A percentile compares a stretch with the other conserved stretches of the same genome.
Evolutionary conservation across 371 early-diverging fungal genomes (phyloP).

Genomic region (Zopfochytrium polystomum): DNA sequence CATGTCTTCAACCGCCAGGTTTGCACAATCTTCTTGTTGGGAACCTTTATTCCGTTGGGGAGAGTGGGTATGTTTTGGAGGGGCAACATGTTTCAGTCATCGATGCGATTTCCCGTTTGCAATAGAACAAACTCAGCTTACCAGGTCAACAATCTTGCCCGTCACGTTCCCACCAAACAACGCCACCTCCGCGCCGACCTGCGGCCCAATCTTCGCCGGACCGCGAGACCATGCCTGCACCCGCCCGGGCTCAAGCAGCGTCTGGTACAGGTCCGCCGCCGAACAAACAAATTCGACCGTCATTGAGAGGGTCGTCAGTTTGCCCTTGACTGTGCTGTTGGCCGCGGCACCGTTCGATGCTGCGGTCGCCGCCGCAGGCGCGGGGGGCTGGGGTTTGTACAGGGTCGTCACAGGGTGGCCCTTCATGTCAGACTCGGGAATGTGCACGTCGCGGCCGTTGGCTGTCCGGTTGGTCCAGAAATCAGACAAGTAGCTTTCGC

Average conservation of each 20-base stretch:
- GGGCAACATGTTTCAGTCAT: slow-evolving; percentile 2
- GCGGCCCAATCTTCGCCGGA: slow-evolving; percentile 41
- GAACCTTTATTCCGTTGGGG: slow-evolving; percentile 5
- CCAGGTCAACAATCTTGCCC: slow-evolving; percentile 72
- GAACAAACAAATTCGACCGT: slow-evolving; percentile 82
- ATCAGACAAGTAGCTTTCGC: neutral
- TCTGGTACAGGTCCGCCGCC: slow-evolving; percentile 78
- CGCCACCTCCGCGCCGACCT: slow-evolving; percentile 63
- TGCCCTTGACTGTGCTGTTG: slow-evolving; percentile 42
- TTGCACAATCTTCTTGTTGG: slow-evolving; percentile 71
- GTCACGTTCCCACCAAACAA: slow-evolving; percentile 87
- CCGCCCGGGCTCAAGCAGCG: slow-evolving; percentile 69
- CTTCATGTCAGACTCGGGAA: slow-evolving; percentile 55
- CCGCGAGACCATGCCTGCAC: slow-evolving; percentile 79
- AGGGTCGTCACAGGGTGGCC: slow-evolving; percentile 44
- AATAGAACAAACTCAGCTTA: slow-evolving; percentile 19
- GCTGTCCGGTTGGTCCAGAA: slow-evolving; percentile 19
- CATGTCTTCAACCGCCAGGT: slow-evolving; percentile 83
- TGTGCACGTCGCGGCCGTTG: slow-evolving; percentile 87
- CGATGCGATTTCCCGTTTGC: neutral
- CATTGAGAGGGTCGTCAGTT: slow-evolving; percentile 69
- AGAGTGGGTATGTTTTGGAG: neutral
- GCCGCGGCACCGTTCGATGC: slow-evolving; percentile 3
- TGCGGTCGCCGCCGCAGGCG: slow-evolving; percentile 21
- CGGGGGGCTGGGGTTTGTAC: slow-evolving; percentile 44